Evolutionary conservation across 2,329 filamentous ascomycete species (phyloP).

Genomic region (Epichloe amarillans): DNA sequence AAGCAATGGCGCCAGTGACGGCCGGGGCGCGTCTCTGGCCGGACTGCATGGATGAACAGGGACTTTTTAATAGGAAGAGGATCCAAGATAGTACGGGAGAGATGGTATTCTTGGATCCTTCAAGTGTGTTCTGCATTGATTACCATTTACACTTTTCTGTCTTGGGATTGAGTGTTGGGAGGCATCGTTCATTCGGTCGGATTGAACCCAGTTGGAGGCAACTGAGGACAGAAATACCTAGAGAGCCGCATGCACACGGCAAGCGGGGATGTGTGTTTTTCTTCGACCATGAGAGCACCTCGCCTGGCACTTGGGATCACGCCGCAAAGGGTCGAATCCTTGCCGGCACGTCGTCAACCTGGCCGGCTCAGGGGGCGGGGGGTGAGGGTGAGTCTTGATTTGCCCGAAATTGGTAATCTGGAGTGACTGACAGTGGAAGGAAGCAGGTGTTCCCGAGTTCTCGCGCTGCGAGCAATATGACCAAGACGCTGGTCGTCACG

Average conservation of each 20-base stretch:
- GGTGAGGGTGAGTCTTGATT: no score
- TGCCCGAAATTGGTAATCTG: no score
- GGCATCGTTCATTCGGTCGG: not conserved
- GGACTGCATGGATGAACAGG: not conserved
- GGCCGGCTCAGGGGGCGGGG: no score
- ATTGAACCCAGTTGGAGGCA: not conserved
- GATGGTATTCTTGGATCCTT: not conserved
- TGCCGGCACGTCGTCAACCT: no score
- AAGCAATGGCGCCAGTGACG: not conserved
- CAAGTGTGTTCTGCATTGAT: constrained; percentile 4
- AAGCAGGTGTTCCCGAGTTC: no score
- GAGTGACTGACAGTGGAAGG: no score
- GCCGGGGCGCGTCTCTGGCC: not conserved
- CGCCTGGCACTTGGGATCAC: no score
- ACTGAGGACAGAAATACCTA: not conserved
- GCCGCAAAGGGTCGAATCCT: no score
- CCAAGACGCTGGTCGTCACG: not conserved
- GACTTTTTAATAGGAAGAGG: not conserved
- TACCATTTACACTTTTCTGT: not conserved
- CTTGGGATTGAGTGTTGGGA: not conserved
- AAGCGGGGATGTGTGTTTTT: not conserved
- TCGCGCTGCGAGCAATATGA: not conserved
- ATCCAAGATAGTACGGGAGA: not conserved
- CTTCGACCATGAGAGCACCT: no score
- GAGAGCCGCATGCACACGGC: not conserved